Evolutionary conservation across 805 yeast genomes (phyloP).

Genomic region (Sugiyamaella americana): DNA sequence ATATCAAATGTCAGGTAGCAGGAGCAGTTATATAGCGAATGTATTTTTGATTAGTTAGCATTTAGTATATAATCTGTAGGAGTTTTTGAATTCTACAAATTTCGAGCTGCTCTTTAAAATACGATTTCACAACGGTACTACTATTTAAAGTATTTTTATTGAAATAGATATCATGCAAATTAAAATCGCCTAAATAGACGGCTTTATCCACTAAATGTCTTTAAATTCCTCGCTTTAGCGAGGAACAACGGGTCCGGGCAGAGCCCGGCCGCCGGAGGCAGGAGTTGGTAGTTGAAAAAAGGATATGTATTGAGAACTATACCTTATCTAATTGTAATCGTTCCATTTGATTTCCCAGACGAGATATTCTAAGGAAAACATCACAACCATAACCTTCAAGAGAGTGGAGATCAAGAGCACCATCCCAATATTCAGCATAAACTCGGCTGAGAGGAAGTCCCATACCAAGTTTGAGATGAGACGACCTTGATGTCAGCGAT

Average conservation of each 20-base stretch:
- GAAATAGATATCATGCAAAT: too few relatives aligned
- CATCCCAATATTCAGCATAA: conserved; percentile 96
- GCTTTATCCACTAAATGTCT: too few relatives aligned
- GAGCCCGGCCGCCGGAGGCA: conserved; percentile 1
- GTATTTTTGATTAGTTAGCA: too few relatives aligned
- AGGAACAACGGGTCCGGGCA: background rate
- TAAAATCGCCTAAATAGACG: too few relatives aligned
- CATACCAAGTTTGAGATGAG: conserved; percentile 70
- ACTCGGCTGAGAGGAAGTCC: conserved; percentile 91
- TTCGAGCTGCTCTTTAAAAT: too few relatives aligned
- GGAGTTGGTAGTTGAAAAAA: background rate
- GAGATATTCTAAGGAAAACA: conserved; percentile 70
- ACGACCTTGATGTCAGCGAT: conserved; percentile 64
- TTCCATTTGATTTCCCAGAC: conserved; percentile 63
- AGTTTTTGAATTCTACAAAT: too few relatives aligned
- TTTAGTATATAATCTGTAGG: too few relatives aligned
- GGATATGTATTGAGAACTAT: conserved; percentile 24
- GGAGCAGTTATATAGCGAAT: too few relatives aligned
- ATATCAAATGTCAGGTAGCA: too few relatives aligned
- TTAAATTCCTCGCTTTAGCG: too few relatives aligned
- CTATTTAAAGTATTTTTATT: too few relatives aligned
- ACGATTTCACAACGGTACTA: too few relatives aligned
- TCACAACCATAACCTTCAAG: conserved; percentile 92
- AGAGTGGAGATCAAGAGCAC: conserved; percentile 73
- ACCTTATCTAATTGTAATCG: conserved; percentile 70